Evolutionary conservation across 108 stramenopile species (phyloP), one percentile per base, ranked within the genome.

Genomic region (Nitzschia sp.): DNA sequence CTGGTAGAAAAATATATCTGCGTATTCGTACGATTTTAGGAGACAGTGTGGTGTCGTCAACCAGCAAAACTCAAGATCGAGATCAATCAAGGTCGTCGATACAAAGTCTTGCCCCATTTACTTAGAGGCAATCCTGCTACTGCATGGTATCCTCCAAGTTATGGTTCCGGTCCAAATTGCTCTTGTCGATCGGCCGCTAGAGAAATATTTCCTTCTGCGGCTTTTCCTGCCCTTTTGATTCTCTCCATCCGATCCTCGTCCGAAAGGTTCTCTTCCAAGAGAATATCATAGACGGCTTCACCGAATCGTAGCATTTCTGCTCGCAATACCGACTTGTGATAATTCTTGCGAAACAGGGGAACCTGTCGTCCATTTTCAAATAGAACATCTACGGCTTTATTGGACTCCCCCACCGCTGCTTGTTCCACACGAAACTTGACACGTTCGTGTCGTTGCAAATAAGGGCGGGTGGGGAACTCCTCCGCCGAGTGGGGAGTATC

Each of bases 281-380:
- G 28, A 47, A 69, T 46, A n/a, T 69, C 45, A 32, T 58, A 29
- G 44, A 58, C 34, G 2, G 35, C 25, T 34, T 69, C 57, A 22
- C 68, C 68, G 16, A 69, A 46, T 59, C 46, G 21, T 28, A 48
- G 36, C 45, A 55, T 53, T 54, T 66, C 66, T 29, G 53, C 66
- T 38, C 47, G 50, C 6, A 38, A 13, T 3, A 50, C 53, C 1
- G 58, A 59, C 2, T 22, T 26, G 33, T 58, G 58, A 29, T 69
- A 69, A 69, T 71, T 71, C 26, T 71, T 61, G 0, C 70, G 70
- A 41, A 41, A 71, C 5, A 71, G 26, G 4, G 70, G 70, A 26
- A 71, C 60, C 8, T 30, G 16, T 1, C 46, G 27, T 52, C 70
- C 70, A 71, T 71, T 62, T 35, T 50, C 59, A 62, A 71, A 71